phyloP scores from a whole-genome alignment of 192 early-diverging fungal species.

The Entomortierella beljakovae region DNA sequence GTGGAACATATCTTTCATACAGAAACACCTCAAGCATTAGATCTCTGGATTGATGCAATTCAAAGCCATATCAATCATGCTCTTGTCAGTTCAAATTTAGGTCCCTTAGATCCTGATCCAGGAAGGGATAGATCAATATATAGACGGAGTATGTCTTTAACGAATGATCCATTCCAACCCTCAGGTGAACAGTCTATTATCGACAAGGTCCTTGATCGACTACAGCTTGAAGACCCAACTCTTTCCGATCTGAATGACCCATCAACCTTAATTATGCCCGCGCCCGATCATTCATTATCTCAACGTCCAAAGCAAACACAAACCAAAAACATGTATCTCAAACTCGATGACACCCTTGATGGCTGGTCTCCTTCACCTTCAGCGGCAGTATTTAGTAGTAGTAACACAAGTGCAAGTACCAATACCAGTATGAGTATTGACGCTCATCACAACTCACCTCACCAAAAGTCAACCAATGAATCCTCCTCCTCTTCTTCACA shows the following conservation, averaged over 20 bases:
- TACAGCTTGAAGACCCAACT: constrained; percentile 25
- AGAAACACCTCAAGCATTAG: constrained; percentile 9
- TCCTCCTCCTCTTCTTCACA: neutral
- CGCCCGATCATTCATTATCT: constrained; percentile 16
- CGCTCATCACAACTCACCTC: neutral
- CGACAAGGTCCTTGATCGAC: constrained; percentile 34
- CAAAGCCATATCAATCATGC: constrained; percentile 27
- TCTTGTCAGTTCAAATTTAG: neutral
- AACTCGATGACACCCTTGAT: constrained; percentile 9
- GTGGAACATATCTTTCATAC: constrained; percentile 34
- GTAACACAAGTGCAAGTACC: neutral
- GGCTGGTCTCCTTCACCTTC: constrained; percentile 12
- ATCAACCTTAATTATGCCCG: constrained; percentile 35
- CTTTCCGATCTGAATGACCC: constrained; percentile 47
- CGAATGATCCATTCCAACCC: too few species aligned
- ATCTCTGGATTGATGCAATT: constrained; percentile 30
- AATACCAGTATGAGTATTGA: neutral
- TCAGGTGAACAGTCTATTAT: constrained; percentile 16
- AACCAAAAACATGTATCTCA: neutral
- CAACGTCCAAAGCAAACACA: constrained; percentile 5
- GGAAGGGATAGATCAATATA: neutral
- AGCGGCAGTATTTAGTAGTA: neutral
- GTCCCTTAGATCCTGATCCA: neutral
- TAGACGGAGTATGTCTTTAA: neutral
- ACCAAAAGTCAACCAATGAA: neutral